Evolutionary conservation across 2,329 filamentous ascomycete genomes (phyloP).

Genomic region (Hypoxylon rubiginosum): DNA sequence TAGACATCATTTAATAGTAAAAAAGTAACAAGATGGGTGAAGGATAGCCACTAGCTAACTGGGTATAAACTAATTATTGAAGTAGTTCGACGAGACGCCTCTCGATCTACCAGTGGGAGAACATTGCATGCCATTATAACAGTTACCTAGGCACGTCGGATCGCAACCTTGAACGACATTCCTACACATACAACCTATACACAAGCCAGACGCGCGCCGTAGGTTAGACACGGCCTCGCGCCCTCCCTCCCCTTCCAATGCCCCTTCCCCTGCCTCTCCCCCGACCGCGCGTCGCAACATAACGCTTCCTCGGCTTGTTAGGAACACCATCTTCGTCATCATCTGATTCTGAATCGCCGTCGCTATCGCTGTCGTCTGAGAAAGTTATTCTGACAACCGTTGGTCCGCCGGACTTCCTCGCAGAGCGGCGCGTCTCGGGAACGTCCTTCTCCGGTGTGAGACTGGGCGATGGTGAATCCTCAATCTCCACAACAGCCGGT

Average conservation of each 20-base stretch:
- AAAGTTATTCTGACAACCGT: conserved; percentile 44
- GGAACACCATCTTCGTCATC: conserved; percentile 31
- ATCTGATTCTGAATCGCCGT: conserved; percentile 35
- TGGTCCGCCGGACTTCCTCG: conserved; percentile 35
- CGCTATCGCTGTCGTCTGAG: conserved; percentile 37
- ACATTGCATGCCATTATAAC: not conserved
- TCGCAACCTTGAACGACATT: not conserved
- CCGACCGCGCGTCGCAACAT: conserved; percentile 23
- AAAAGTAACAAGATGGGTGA: not conserved
- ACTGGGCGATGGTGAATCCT: conserved; percentile 39
- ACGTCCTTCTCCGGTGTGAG: conserved; percentile 33
- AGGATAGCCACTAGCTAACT: not conserved
- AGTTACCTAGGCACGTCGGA: not conserved
- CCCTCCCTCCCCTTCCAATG: conserved; percentile 8
- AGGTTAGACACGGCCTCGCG: conserved; percentile 15
- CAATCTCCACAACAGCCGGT: conserved; percentile 27
- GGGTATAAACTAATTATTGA: not conserved
- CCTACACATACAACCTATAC: not conserved
- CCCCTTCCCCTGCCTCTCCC: conserved; percentile 34
- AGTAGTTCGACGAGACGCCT: not conserved
- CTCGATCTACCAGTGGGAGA: not conserved
- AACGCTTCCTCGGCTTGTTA: conserved; percentile 4
- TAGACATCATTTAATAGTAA: not conserved
- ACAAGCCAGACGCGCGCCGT: not conserved
- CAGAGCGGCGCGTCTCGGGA: conserved; percentile 14